Conservation (phyloP, 495 filamentous ascomycete species). For the Trichoderma parareesei region DNA sequence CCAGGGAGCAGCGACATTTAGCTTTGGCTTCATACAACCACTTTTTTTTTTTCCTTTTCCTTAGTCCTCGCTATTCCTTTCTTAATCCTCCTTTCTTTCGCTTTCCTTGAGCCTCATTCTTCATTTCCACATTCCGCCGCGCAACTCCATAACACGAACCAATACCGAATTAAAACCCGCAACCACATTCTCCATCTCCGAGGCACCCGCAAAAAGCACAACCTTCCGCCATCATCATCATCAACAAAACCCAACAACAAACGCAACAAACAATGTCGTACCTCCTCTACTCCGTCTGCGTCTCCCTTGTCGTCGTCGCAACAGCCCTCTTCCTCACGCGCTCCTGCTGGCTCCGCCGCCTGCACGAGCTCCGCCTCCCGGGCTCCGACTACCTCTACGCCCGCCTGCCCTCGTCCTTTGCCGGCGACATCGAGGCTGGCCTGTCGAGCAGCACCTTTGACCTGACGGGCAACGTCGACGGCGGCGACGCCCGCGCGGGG, state of each 20-base stretch:
- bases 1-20: background rate
- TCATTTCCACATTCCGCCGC: no score
- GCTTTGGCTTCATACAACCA: background rate
- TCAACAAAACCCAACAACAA: no score
- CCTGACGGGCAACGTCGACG: slow-evolving; percentile 65
- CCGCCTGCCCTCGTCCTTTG: slow-evolving; percentile 65
- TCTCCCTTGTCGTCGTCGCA: slow-evolving; percentile 51
- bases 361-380: slow-evolving; percentile 29
- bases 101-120: no score
- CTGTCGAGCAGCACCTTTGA: slow-evolving; percentile 76
- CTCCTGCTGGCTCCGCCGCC: slow-evolving; percentile 48
- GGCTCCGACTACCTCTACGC: slow-evolving; percentile 59
- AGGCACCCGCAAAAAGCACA: background rate
- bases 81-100: background rate
- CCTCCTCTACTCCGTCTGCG: slow-evolving; percentile 65
- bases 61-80: background rate
- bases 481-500: slow-evolving; percentile 66
- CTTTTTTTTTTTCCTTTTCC: background rate
- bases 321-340: slow-evolving; percentile 74
- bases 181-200: background rate
- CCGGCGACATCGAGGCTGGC: slow-evolving; percentile 74
- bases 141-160: no score
- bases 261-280: slow-evolving; percentile 28
- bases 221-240: background rate
- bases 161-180: no score